A percentile compares a stretch with the other conserved stretches of the same genome.
Evolutionary conservation across 805 yeast species (phyloP).

Genomic region (Lipomyces anomalus): DNA sequence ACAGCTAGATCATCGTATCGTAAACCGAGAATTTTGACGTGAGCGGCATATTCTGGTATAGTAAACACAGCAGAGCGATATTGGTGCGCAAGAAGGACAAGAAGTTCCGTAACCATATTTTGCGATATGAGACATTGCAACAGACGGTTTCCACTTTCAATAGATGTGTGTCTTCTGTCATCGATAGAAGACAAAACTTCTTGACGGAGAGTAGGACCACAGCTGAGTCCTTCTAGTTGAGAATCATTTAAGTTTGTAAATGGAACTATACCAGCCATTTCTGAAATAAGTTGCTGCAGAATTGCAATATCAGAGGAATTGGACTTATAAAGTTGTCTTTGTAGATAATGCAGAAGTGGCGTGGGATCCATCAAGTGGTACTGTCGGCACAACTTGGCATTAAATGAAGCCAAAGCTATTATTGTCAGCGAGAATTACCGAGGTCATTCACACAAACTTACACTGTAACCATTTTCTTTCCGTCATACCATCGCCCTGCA

Average conservation of each 20-base stretch:
- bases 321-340: slow-evolving; percentile 57
- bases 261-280: slow-evolving; percentile 76
- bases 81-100: slow-evolving; percentile 53
- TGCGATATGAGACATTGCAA: slow-evolving; percentile 41
- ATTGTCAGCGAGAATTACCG: neutral
- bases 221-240: slow-evolving; percentile 61
- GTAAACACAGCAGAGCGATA: slow-evolving; percentile 36
- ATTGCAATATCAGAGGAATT: slow-evolving; percentile 59
- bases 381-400: slow-evolving; percentile 61
- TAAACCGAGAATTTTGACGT: slow-evolving; percentile 65
- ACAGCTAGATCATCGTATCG: slow-evolving; percentile 66
- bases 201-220: slow-evolving; percentile 53
- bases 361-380: slow-evolving; percentile 53
- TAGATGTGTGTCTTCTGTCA: slow-evolving; percentile 49
- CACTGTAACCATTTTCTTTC: slow-evolving; percentile 77
- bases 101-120: slow-evolving; percentile 52
- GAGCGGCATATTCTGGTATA: slow-evolving; percentile 34
- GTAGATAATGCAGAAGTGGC: slow-evolving; percentile 54
- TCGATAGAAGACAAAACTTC: slow-evolving; percentile 42
- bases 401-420: slow-evolving; percentile 62
- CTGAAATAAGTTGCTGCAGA: slow-evolving; percentile 56
- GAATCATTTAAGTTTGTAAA: slow-evolving; percentile 58
- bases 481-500: slow-evolving; percentile 73
- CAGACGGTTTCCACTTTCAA: slow-evolving; percentile 46
- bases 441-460: no score